A percentile compares a stretch with the other conserved stretches of the same genome.
These are phyloP conservation scores for Zalaria sp. DNA, from an alignment of 2,329 filamentous ascomycete species.

Conservation along the genomic window DNA sequence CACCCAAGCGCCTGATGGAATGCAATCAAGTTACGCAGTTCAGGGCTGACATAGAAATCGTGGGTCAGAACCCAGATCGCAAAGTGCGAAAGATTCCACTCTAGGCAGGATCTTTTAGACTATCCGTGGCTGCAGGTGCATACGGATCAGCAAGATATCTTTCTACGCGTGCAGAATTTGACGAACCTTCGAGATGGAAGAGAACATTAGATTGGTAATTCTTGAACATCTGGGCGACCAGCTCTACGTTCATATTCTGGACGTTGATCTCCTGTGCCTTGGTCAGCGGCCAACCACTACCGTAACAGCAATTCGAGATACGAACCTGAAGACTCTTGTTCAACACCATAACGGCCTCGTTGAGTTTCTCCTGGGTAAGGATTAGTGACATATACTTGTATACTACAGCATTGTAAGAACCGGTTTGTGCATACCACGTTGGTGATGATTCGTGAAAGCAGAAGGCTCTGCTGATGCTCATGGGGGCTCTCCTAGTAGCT, in stretches of 20 bases:
- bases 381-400: background rate
- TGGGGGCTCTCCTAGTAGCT: slow-evolving; percentile 70
- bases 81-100: too few relatives aligned
- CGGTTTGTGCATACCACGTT: slow-evolving; percentile 61
- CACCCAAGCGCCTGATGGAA: too few relatives aligned
- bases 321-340: slow-evolving; percentile 78
- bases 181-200: slow-evolving; percentile 82
- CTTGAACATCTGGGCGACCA: slow-evolving; percentile 99
- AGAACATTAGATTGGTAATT: slow-evolving; percentile 98
- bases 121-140: slow-evolving; percentile 54
- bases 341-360: slow-evolving; percentile 82
- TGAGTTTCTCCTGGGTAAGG: slow-evolving; percentile 73
- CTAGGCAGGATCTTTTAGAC: slow-evolving; percentile 61
- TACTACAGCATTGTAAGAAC: too few relatives aligned
- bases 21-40: too few relatives aligned
- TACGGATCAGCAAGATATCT: background rate
- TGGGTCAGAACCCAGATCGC: too few relatives aligned
- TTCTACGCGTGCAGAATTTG: too few relatives aligned
- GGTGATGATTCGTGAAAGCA: slow-evolving; percentile 89
- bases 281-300: background rate
- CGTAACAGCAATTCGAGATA: background rate
- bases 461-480: slow-evolving; percentile 88
- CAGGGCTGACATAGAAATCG: too few relatives aligned
- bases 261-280: slow-evolving; percentile 75
- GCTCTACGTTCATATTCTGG: slow-evolving; percentile 96